A percentile compares a stretch with the other conserved stretches of the same genome.
These are phyloP conservation scores for Fusarium agapanthi DNA, from an alignment of 2,329 filamentous ascomycete species.

Conservation along the genomic window DNA sequence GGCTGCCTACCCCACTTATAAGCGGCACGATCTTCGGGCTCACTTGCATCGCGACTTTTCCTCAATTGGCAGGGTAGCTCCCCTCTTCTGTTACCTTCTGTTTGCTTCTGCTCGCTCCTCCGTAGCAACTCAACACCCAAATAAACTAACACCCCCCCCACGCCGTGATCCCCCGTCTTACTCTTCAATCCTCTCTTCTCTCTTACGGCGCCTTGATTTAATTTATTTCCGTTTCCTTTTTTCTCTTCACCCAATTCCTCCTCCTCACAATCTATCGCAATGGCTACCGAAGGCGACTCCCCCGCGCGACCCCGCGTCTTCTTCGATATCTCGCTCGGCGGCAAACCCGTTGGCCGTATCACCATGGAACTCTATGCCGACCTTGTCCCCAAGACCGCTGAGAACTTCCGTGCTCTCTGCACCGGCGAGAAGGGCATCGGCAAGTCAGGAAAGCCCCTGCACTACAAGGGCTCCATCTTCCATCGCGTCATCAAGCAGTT, in stretches of 20 bases:
- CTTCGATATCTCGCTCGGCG: constrained; percentile 90
- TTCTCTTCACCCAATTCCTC: not conserved
- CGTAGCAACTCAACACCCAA: not conserved
- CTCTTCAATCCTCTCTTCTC: constrained; percentile 3
- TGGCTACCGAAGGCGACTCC: constrained; percentile 53
- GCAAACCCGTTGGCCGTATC: constrained; percentile 77
- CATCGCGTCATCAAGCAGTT: constrained; percentile 98
- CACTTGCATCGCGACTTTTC: constrained; percentile 38
- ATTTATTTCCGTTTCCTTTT: not conserved
- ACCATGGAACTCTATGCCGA: constrained; percentile 82
- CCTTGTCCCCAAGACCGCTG: constrained; percentile 91
- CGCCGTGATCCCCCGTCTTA: not conserved
- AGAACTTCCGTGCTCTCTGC: constrained; percentile 95
- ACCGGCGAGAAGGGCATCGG: constrained; percentile 92
- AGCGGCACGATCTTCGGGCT: constrained; percentile 32
- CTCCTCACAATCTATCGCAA: constrained; percentile 36
- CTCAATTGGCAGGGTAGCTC: constrained; percentile 33
- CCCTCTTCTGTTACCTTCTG: constrained; percentile 38
- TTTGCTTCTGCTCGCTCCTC: constrained; percentile 17
- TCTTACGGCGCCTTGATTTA: constrained; percentile 4
- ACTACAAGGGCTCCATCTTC: constrained; percentile 93
- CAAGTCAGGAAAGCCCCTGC: constrained; percentile 82
- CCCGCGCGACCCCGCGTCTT: constrained; percentile 80
- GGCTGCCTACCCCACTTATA: constrained; percentile 29
- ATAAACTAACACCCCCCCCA: constrained; percentile 7